These are phyloP conservation scores for Clonostachys solani DNA, from an alignment of 2,329 filamentous ascomycete genomes.

Conservation along the genomic window DNA sequence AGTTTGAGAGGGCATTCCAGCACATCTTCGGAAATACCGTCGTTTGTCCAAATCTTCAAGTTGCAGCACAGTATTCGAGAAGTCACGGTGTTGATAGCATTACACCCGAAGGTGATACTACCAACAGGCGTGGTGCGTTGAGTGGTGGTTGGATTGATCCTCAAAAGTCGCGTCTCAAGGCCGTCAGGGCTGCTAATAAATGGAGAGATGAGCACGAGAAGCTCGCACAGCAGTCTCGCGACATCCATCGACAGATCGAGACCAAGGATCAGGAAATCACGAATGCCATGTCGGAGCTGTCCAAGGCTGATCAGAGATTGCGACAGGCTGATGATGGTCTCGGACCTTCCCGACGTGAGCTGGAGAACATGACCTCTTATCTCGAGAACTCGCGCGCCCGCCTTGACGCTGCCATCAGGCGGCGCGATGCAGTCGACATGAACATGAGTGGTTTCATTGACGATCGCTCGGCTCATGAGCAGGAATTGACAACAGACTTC, in stretches of 20 bases:
- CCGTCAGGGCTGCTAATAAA: slow-evolving; percentile 69
- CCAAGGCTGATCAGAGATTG: slow-evolving; percentile 76
- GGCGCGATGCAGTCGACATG: slow-evolving; percentile 65
- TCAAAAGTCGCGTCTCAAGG: slow-evolving; percentile 80
- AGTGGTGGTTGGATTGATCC: slow-evolving; percentile 93
- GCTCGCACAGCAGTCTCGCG: slow-evolving; percentile 56
- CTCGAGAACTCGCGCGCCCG: slow-evolving; percentile 70
- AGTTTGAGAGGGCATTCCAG: slow-evolving; percentile 81
- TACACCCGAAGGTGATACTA: slow-evolving; percentile 89
- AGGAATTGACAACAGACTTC: slow-evolving; percentile 81
- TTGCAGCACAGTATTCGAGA: slow-evolving; percentile 86
- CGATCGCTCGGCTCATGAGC: slow-evolving; percentile 71
- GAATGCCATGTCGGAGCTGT: slow-evolving; percentile 74
- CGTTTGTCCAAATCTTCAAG: slow-evolving; percentile 82
- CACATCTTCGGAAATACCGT: slow-evolving; percentile 96
- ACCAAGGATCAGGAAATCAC: slow-evolving; percentile 86
- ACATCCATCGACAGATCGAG: slow-evolving; percentile 69
- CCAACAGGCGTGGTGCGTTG: slow-evolving; percentile 91
- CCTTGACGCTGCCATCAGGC: slow-evolving; percentile 63
- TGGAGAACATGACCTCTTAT: slow-evolving; percentile 70
- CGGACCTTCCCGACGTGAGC: slow-evolving; percentile 71
- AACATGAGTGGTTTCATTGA: slow-evolving; percentile 74
- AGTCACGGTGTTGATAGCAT: slow-evolving; percentile 91
- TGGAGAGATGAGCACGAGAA: slow-evolving; percentile 72
- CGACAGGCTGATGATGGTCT: slow-evolving; percentile 78